phyloP scores from a whole-genome alignment of 2,329 filamentous ascomycete species.

The Pestalotiopsis sp. region DNA sequence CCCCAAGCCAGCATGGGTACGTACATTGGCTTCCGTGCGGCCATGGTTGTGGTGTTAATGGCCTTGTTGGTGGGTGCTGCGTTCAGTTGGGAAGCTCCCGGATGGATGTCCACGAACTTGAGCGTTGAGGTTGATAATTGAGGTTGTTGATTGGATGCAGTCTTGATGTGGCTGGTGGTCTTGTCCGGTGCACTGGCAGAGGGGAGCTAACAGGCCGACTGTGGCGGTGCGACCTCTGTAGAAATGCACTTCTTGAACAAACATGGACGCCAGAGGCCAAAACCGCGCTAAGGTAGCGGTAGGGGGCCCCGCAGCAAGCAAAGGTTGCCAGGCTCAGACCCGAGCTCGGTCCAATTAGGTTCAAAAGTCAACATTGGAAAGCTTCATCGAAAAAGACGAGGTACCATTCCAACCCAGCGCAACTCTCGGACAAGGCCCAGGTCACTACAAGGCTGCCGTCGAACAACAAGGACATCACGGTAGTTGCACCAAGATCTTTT shows the following conservation, averaged over 20 bases:
- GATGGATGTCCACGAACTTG: conserved; percentile 15
- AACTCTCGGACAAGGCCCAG: background rate
- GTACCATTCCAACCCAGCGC: background rate
- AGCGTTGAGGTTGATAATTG: conserved; percentile 32
- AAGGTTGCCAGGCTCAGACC: background rate
- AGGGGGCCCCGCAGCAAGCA: background rate
- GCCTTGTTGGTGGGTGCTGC: conserved; percentile 13
- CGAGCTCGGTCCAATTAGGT: background rate
- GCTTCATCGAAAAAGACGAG: background rate
- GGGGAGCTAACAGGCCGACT: background rate
- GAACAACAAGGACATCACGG: background rate
- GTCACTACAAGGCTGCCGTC: background rate
- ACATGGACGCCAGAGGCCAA: background rate
- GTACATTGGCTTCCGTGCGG: conserved; percentile 62
- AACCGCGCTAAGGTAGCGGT: background rate
- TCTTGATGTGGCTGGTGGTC: conserved; percentile 19
- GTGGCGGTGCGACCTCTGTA: background rate
- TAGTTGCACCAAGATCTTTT: background rate
- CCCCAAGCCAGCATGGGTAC: conserved; percentile 20
- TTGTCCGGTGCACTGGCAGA: background rate
- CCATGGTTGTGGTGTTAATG: conserved; percentile 49
- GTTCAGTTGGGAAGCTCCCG: conserved; percentile 9
- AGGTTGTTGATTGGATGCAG: conserved; percentile 34
- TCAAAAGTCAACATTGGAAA: conserved; percentile 6
- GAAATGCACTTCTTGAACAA: background rate